These are phyloP conservation scores for Escallonia herrerae DNA, from an alignment of 129 eudicot genomes.

Conservation along the genomic window DNA sequence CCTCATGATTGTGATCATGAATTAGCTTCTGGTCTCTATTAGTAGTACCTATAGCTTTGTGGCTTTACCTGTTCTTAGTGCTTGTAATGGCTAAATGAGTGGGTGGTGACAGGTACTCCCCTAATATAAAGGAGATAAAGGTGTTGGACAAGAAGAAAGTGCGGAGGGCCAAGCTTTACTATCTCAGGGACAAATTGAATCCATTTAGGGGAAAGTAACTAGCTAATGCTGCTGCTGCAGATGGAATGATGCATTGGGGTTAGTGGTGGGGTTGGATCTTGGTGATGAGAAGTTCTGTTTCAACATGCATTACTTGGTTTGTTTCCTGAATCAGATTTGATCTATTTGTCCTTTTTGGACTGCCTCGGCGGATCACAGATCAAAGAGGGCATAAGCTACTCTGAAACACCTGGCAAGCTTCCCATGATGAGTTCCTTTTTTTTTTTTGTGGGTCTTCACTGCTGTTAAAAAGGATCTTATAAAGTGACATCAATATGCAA, in stretches of 20 bases:
- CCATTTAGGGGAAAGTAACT: conserved; percentile 42
- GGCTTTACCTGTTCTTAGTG: background rate
- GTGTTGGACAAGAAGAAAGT: conserved; percentile 95
- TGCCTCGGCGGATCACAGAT: too few relatives aligned
- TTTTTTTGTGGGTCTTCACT: too few relatives aligned
- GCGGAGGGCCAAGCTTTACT: conserved; percentile 95
- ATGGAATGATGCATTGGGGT: background rate
- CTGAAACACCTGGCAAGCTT: background rate
- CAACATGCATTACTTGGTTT: too few relatives aligned
- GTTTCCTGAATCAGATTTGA: background rate
- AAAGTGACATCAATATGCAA: too few relatives aligned
- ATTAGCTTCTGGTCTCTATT: too few relatives aligned
- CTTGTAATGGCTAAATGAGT: conserved; percentile 11
- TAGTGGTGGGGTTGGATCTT: conserved; percentile 19
- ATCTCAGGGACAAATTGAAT: conserved; percentile 84
- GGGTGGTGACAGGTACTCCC: conserved; percentile 70
- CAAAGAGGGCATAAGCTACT: too few relatives aligned
- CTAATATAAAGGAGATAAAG: conserved; percentile 84
- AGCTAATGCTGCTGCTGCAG: background rate
- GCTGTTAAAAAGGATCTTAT: too few relatives aligned
- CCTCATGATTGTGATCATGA: too few relatives aligned
- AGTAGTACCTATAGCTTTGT: too few relatives aligned
- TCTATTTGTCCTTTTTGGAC: background rate
- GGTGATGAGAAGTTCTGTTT: background rate
- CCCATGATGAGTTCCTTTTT: too few relatives aligned